Base-by-base conservation (phyloP, 176 grass and related monocot species). In the Juncus effusus region DNA sequence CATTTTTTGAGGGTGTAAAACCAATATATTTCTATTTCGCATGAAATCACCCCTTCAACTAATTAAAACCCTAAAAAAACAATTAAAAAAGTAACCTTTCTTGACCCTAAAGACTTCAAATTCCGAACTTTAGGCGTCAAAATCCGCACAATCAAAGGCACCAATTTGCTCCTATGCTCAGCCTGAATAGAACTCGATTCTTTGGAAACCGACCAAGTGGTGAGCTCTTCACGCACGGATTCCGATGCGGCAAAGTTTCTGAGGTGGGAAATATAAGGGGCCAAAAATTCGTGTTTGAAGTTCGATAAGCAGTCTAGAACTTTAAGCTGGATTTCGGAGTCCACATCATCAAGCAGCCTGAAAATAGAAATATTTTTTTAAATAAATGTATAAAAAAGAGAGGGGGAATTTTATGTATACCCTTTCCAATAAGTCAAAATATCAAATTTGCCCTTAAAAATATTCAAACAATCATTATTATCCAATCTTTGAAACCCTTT, bases 291-390 rank as follows among this genome's bases (percentile, higher is more conserved):
- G 72, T 96, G 82, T 71, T 89, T 96, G 84, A 87, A 96, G 72
- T 86, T 96, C 60, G 91, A 55, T 65, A 96, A 63, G 50, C 93
- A 96, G 82, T 89, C 93, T 38, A 96, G 69, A 77, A 82, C 88
- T 84, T 86, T 91, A 54, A 71, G 56, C 66, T 96, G 93, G 76
- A 96, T 61, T 9, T 91, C 82, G 67, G 87, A 71, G 76, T 96
- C 93, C 58, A 55, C 76, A 9, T 96, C 93, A 68, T 89, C 93
- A 72, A 96, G 82, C 72, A 96, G 79, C 82, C 87, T 96, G 74
- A 75, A 56, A 35, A 67, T 38, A 52, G n/a, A 67, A 51, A 10
- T 37, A 67, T 47, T 67, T 52, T 11, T 28, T 11, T 51, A 38
- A 6, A 6, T 51, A 51, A 51, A n/a, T n/a, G n/a, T n/a, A n/a